These are phyloP conservation scores for Hypomyces perniciosus DNA, from an alignment of 2,329 filamentous ascomycete genomes.

Conservation along the genomic window DNA sequence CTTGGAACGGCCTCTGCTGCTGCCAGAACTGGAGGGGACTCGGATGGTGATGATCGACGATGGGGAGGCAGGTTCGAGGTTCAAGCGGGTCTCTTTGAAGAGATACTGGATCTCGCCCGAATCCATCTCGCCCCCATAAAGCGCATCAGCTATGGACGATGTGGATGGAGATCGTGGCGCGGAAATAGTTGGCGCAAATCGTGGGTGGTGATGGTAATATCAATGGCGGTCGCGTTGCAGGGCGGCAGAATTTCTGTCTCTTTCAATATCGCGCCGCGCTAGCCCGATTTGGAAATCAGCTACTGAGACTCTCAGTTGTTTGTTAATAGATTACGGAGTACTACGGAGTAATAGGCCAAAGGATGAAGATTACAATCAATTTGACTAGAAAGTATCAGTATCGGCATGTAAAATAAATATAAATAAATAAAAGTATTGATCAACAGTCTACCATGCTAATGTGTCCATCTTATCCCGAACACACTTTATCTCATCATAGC, in stretches of 20 bases:
- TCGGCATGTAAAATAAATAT: too few relatives aligned
- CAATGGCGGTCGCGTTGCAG: slow-evolving; percentile 24
- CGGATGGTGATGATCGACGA: slow-evolving; percentile 66
- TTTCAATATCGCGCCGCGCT: slow-evolving; percentile 26
- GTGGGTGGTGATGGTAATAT: slow-evolving; percentile 12
- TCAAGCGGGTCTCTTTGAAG: slow-evolving; percentile 83
- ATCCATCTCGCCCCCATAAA: slow-evolving; percentile 64
- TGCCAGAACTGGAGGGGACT: slow-evolving; percentile 51
- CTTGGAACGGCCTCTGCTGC: slow-evolving; percentile 39
- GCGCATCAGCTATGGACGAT: slow-evolving; percentile 17
- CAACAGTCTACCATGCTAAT: too few relatives aligned
- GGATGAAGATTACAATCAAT: too few relatives aligned
- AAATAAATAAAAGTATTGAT: too few relatives aligned
- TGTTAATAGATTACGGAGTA: too few relatives aligned
- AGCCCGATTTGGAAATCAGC: slow-evolving; percentile 32
- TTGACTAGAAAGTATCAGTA: too few relatives aligned
- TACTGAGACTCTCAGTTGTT: slow-evolving; percentile 5
- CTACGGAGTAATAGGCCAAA: too few relatives aligned
- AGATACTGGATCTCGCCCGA: slow-evolving; percentile 56
- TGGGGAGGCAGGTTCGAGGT: slow-evolving; percentile 66
- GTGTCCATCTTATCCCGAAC: not conserved
- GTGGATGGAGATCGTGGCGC: slow-evolving; percentile 11
- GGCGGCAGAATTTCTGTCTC: slow-evolving; percentile 27
- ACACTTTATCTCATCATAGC: not conserved
- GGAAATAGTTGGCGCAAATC: slow-evolving; percentile 22